Conservation (phyloP, 495 filamentous ascomycete species). For the Endocarpon pusillum region DNA sequence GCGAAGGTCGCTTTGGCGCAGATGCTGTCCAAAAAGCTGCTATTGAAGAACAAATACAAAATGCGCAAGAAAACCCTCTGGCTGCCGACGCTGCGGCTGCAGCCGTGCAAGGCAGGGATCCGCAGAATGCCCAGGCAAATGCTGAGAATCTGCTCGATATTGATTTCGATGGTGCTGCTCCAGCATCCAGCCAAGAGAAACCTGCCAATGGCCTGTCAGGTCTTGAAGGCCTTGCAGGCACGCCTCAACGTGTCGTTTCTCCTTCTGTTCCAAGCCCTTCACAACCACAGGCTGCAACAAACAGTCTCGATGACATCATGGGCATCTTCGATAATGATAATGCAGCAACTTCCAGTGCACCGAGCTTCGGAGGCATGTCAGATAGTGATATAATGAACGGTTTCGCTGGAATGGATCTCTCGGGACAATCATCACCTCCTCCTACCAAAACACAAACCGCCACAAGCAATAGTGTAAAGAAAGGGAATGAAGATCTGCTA, state of each 20-base stretch:
- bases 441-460: too few species aligned
- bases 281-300: constrained; percentile 25
- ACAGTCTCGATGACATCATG: constrained; percentile 79
- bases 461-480: too few species aligned
- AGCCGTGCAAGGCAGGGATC: constrained; percentile 36
- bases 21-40: constrained; percentile 90
- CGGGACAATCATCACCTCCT: constrained; percentile 34
- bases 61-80: constrained; percentile 84
- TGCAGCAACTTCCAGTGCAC: constrained; percentile 11
- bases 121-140: constrained; percentile 46
- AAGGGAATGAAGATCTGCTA: too few species aligned
- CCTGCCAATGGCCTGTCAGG: constrained; percentile 44
- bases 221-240: constrained; percentile 58
- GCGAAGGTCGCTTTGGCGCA: constrained; percentile 82
- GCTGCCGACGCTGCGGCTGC: constrained; percentile 66
- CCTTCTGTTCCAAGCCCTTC: constrained; percentile 30
- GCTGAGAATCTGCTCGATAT: constrained; percentile 93
- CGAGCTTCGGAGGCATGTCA: constrained; percentile 16
- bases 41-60: constrained; percentile 84
- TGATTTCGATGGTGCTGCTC: constrained; percentile 90
- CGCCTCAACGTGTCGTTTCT: constrained; percentile 63
- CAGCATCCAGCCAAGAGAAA: constrained; percentile 66
- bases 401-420: constrained; percentile 64
- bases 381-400: constrained; percentile 60
- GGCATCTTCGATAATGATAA: constrained; percentile 49